phyloP scores from a whole-genome alignment of 2,329 filamentous ascomycete genomes.

The Xylariaceae sp. region DNA sequence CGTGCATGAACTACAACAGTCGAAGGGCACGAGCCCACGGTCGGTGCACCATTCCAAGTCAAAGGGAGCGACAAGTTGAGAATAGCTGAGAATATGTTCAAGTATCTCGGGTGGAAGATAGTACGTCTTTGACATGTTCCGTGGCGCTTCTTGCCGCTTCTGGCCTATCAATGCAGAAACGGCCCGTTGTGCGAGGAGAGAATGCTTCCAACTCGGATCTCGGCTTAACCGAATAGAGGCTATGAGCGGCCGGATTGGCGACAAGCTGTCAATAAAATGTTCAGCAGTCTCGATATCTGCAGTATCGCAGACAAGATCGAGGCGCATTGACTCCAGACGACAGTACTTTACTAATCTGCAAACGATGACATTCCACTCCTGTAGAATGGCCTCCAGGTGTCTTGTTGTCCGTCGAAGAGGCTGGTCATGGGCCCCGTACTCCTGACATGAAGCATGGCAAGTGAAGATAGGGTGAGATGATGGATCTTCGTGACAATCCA shows the following conservation, averaged over 20 bases:
- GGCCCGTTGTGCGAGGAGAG: neutral
- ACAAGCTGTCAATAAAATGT: neutral
- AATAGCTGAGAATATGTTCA: neutral
- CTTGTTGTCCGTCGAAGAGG: neutral
- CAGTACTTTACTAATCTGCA: neutral
- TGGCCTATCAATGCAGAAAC: neutral
- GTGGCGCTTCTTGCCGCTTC: neutral
- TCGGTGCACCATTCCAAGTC: neutral
- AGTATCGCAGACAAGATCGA: slow-evolving; percentile 1
- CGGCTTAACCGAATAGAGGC: neutral
- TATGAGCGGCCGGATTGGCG: neutral
- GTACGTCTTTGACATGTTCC: neutral
- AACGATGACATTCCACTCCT: neutral
- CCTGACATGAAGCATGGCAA: neutral
- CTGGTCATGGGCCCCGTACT: neutral
- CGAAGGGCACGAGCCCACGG: neutral
- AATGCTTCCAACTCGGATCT: neutral
- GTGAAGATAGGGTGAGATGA: neutral
- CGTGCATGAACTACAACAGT: slow-evolving; percentile 6
- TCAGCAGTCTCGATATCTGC: neutral
- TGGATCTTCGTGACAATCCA: neutral
- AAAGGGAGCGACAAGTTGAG: slow-evolving; percentile 1
- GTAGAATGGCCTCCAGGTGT: neutral
- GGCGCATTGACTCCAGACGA: neutral
- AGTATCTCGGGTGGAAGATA: slow-evolving; percentile 2